Conservation (phyloP, 352 stramenopile genomes). For the Pythium grandisporangium region DNA sequence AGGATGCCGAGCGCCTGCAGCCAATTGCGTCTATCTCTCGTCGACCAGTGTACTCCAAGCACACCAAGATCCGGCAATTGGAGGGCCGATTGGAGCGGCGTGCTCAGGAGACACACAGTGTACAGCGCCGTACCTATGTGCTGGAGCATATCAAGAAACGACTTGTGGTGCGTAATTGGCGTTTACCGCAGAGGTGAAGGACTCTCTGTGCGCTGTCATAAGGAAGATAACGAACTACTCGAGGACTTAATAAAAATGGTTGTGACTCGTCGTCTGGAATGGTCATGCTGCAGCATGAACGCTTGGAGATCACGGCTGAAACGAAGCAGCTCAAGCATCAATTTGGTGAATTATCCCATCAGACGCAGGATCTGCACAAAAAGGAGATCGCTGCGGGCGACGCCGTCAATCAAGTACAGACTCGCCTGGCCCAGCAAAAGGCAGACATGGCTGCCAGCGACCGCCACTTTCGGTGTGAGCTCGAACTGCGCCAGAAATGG, state of each 20-base stretch:
- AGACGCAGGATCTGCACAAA: slow-evolving; percentile 71
- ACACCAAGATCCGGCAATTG: slow-evolving; percentile 73
- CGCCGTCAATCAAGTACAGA: slow-evolving; percentile 62
- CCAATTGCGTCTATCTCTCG: slow-evolving; percentile 68
- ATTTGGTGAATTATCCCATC: slow-evolving; percentile 47
- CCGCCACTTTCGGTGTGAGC: slow-evolving; percentile 56
- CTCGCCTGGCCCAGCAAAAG: slow-evolving; percentile 55
- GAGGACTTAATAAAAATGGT: background rate
- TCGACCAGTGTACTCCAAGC: slow-evolving; percentile 75
- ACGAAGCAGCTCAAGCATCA: slow-evolving; percentile 59
- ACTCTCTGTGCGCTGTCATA: too few relatives aligned
- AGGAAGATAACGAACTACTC: too few relatives aligned
- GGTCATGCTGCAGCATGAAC: slow-evolving; percentile 24
- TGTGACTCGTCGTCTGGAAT: background rate
- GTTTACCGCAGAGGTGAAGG: too few relatives aligned
- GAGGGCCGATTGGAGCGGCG: slow-evolving; percentile 53
- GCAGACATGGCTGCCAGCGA: slow-evolving; percentile 49
- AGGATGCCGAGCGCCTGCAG: slow-evolving; percentile 49
- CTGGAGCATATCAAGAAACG: slow-evolving; percentile 79
- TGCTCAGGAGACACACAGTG: slow-evolving; percentile 42
- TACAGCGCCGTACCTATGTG: slow-evolving; percentile 53
- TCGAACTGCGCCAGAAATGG: slow-evolving; percentile 70
- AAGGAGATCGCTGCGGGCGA: slow-evolving; percentile 64
- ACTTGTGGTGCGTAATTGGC: slow-evolving; percentile 33
- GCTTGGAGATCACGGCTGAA: slow-evolving; percentile 28